A percentile compares a stretch with the other conserved stretches of the same genome.
These are phyloP conservation scores for Gaertneriomyces sp. DNA, from an alignment of 192 early-diverging fungal species.

Conservation along the genomic window DNA sequence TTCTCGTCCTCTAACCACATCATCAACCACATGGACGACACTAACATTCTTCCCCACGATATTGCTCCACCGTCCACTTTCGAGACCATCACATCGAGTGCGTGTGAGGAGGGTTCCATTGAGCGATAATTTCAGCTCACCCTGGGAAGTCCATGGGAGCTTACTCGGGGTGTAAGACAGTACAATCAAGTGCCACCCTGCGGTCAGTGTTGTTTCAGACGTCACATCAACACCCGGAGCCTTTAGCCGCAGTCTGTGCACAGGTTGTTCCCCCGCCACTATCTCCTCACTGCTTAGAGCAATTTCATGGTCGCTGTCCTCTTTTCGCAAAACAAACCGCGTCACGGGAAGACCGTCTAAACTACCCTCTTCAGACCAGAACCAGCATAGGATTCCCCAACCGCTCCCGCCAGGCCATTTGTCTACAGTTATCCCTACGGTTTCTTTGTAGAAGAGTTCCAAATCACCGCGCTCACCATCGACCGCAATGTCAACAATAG, in stretches of 20 bases:
- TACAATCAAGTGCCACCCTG: conserved; percentile 38
- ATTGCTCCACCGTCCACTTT: too few species aligned
- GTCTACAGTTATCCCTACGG: conserved; percentile 31
- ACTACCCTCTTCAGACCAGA: conserved; percentile 28
- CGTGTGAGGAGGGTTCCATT: conserved; percentile 13
- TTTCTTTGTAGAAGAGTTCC: conserved; percentile 43
- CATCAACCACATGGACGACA: neutral
- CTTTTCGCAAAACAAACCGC: too few species aligned
- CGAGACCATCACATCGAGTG: too few species aligned
- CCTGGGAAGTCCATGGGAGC: conserved; percentile 26
- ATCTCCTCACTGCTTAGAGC: too few species aligned
- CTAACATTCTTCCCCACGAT: too few species aligned
- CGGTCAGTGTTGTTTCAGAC: too few species aligned
- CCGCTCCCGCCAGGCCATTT: conserved; percentile 35
- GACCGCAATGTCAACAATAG: conserved; percentile 28
- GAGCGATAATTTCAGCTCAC: conserved; percentile 30
- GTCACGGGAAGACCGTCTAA: too few species aligned
- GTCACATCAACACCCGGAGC: too few species aligned
- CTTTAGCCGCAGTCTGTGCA: too few species aligned
- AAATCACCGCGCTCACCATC: conserved; percentile 37
- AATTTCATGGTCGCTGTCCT: too few species aligned
- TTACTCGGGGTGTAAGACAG: conserved; percentile 36
- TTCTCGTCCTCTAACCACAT: neutral
- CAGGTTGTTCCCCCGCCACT: too few species aligned
- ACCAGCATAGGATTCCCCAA: conserved; percentile 38